Conservation (phyloP, 139 green algal species). For the Ettlia oleoabundans region DNA sequence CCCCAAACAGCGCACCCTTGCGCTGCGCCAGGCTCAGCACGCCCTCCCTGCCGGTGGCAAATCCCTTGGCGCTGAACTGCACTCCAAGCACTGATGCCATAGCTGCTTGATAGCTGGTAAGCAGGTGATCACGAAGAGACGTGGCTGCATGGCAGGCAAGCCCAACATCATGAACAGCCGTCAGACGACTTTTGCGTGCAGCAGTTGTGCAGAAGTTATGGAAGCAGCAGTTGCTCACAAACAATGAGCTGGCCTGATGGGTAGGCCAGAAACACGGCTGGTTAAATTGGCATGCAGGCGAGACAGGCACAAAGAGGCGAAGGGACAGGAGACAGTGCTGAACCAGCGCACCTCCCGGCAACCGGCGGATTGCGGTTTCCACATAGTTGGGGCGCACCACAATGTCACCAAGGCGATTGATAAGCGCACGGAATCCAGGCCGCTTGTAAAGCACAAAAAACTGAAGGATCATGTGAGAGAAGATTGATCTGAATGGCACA, state of each 20-base stretch:
- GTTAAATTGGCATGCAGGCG: too few relatives aligned
- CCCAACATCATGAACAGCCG: background rate
- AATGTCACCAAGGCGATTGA: constrained; percentile 51
- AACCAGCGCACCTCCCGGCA: constrained; percentile 11
- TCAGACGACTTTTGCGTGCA: background rate
- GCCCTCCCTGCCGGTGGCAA: constrained; percentile 9
- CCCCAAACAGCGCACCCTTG: background rate
- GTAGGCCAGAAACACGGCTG: too few relatives aligned
- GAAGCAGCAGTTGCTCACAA: too few relatives aligned
- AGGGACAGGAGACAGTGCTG: background rate
- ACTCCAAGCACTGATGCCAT: constrained; percentile 33
- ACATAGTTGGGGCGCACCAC: constrained; percentile 50
- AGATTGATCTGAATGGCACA: too few relatives aligned
- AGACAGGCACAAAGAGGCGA: background rate
- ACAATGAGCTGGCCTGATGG: too few relatives aligned
- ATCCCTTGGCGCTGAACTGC: constrained; percentile 42
- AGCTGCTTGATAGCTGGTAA: constrained; percentile 38
- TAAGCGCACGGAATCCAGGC: constrained; percentile 46
- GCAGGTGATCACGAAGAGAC: constrained; percentile 39
- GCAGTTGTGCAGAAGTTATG: too few relatives aligned
- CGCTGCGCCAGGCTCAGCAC: constrained; percentile 20
- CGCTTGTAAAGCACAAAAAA: constrained; percentile 47
- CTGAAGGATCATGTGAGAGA: too few relatives aligned
- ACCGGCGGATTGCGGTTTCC: constrained; percentile 30
- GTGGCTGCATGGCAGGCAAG: background rate